Conservation (phyloP, 805 yeast genomes). For the Debaryomyces hansenii region DNA sequence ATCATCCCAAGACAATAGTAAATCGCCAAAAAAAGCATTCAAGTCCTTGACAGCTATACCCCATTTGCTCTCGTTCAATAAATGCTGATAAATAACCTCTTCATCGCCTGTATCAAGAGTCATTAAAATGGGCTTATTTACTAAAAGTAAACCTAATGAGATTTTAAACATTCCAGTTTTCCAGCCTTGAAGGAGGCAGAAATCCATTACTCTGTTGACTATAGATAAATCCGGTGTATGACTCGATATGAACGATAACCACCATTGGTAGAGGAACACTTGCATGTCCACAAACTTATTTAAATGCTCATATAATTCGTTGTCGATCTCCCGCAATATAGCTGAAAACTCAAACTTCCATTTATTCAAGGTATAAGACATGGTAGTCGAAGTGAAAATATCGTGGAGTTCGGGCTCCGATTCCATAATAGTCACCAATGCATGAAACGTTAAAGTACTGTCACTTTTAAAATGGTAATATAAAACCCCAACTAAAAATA, state of each 20-base stretch:
- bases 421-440: slow-evolving; percentile 59
- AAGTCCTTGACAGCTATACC: slow-evolving; percentile 38
- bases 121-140: slow-evolving; percentile 48
- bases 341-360: slow-evolving; percentile 53
- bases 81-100: slow-evolving; percentile 44
- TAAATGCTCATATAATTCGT: slow-evolving; percentile 46
- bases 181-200: slow-evolving; percentile 55
- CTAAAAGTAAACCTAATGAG: slow-evolving; percentile 50
- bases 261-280: slow-evolving; percentile 64
- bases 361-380: slow-evolving; percentile 52
- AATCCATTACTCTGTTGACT: slow-evolving; percentile 51
- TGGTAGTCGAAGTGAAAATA: slow-evolving; percentile 49
- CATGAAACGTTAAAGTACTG: slow-evolving; percentile 46
- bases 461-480: slow-evolving; percentile 38
- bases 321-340: slow-evolving; percentile 41
- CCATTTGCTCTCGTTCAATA: slow-evolving; percentile 45
- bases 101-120: slow-evolving; percentile 34
- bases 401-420: slow-evolving; percentile 50
- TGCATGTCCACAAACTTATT: slow-evolving; percentile 40
- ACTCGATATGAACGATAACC: slow-evolving; percentile 58
- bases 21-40: slow-evolving; percentile 39
- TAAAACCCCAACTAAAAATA: slow-evolving; percentile 61
- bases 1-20: slow-evolving; percentile 37
- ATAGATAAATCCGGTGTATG: slow-evolving; percentile 56
- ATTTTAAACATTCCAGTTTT: slow-evolving; percentile 52